These are phyloP conservation scores for Epichloe amarillans DNA, from an alignment of 2,329 filamentous ascomycete species.

Conservation along the genomic window DNA sequence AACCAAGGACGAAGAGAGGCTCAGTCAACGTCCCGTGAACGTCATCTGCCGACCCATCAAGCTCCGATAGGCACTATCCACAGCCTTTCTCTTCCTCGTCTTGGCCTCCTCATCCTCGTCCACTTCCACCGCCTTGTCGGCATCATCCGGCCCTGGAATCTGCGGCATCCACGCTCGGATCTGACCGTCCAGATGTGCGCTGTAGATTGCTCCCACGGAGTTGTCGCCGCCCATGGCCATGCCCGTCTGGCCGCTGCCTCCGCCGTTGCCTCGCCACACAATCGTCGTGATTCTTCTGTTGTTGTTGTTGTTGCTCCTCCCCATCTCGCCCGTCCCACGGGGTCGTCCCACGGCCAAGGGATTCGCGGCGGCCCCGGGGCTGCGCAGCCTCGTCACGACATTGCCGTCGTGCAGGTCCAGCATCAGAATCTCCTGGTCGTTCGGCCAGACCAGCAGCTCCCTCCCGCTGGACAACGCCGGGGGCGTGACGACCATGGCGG, in stretches of 20 bases:
- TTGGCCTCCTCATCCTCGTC: conserved; percentile 32
- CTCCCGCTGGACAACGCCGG: conserved; percentile 36
- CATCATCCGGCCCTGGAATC: conserved; percentile 34
- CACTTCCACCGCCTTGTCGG: conserved; percentile 30
- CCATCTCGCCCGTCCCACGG: conserved; percentile 34
- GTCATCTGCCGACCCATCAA: conserved; percentile 61
- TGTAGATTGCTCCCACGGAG: conserved; percentile 51
- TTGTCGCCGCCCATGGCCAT: conserved; percentile 46
- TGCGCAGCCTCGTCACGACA: conserved; percentile 56
- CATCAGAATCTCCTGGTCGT: conserved; percentile 64
- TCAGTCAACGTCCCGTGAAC: conserved; percentile 28
- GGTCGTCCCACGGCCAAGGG: conserved; percentile 23
- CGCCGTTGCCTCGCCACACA: conserved; percentile 54
- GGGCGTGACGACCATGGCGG: conserved; percentile 51
- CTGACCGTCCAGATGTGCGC: conserved; percentile 70
- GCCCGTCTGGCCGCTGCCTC: conserved; percentile 42
- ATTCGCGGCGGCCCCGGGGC: conserved; percentile 40
- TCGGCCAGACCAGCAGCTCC: conserved; percentile 64
- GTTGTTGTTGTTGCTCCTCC: conserved; percentile 23
- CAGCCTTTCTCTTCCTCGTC: conserved; percentile 56
- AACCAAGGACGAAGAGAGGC: no score
- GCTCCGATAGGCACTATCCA: conserved; percentile 69
- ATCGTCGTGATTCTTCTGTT: conserved; percentile 60
- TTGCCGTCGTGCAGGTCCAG: conserved; percentile 69
- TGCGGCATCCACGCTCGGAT: conserved; percentile 67